phyloP scores from a whole-genome alignment of 768 basidiomycete genomes.

The Pholiota microspora region DNA sequence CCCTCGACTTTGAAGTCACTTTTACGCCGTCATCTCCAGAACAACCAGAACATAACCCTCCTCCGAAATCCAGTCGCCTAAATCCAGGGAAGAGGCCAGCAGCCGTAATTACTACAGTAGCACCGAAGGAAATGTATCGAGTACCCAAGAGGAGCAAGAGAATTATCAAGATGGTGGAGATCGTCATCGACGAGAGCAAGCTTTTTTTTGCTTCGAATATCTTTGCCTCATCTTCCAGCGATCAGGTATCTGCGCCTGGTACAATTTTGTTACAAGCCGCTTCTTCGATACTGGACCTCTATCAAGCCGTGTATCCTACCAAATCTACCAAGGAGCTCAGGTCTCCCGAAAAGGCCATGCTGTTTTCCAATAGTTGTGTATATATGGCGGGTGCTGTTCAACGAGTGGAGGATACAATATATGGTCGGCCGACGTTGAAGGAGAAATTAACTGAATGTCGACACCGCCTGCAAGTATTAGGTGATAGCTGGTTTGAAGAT shows the following conservation, averaged over 20 bases:
- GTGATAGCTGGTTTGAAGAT: slow-evolving; percentile 70
- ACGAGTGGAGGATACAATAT: slow-evolving; percentile 32
- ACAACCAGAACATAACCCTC: slow-evolving; percentile 7
- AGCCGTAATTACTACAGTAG: slow-evolving; percentile 18
- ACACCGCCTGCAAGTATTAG: slow-evolving; percentile 48
- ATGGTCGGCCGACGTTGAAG: slow-evolving; percentile 29
- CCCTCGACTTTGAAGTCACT: slow-evolving; percentile 5
- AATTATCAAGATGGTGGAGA: slow-evolving; percentile 55
- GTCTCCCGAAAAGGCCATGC: slow-evolving; percentile 57
- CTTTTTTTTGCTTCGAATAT: slow-evolving; percentile 59
- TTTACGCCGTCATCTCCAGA: slow-evolving; percentile 14
- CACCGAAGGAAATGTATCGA: slow-evolving; percentile 52
- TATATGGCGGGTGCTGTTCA: slow-evolving; percentile 60
- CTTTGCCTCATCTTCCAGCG: slow-evolving; percentile 32
- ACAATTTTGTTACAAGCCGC: slow-evolving; percentile 59
- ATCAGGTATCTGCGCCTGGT: slow-evolving; percentile 40
- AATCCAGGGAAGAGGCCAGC: slow-evolving; percentile 19
- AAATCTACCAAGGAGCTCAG: slow-evolving; percentile 47
- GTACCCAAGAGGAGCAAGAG: slow-evolving; percentile 58
- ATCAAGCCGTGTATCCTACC: slow-evolving; percentile 76
- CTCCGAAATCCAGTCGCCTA: slow-evolving; percentile 9
- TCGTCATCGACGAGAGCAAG: slow-evolving; percentile 64
- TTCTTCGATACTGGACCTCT: slow-evolving; percentile 70
- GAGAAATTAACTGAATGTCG: slow-evolving; percentile 52
- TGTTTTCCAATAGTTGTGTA: slow-evolving; percentile 79